A percentile compares a stretch with the other conserved stretches of the same genome.
phyloP scores from a whole-genome alignment of 768 basidiomycete species.

The Lactarius evosmus region DNA sequence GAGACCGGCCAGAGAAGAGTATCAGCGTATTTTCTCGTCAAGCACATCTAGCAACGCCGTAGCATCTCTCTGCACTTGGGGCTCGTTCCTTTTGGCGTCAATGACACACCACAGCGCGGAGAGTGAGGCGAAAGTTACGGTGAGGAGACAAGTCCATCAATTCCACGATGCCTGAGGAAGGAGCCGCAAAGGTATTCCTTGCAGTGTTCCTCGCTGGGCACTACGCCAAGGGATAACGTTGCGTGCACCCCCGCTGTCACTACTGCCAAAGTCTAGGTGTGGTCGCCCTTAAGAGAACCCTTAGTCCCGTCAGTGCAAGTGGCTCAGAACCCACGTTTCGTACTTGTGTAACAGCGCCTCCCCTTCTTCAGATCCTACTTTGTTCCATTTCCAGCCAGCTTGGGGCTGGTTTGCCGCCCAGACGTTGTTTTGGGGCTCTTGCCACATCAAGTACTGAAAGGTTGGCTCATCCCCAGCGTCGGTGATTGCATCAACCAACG shows the following conservation, averaged over 20 bases:
- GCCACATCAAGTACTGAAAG: too few relatives aligned
- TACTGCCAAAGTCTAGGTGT: neutral
- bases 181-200: neutral
- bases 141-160: neutral
- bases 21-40: neutral
- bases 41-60: neutral
- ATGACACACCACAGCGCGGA: neutral
- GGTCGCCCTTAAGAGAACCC: too few relatives aligned
- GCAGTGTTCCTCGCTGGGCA: too few relatives aligned
- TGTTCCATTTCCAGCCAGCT: too few relatives aligned
- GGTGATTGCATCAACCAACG: neutral
- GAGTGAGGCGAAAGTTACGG: neutral
- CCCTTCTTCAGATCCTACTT: too few relatives aligned
- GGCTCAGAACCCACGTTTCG: too few relatives aligned
- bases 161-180: neutral
- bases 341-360: too few relatives aligned
- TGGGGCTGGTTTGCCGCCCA: neutral
- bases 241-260: neutral
- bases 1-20: neutral
- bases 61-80: neutral
- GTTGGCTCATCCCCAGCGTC: too few relatives aligned
- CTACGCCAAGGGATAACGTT: neutral
- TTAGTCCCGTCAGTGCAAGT: neutral
- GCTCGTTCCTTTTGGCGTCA: neutral
- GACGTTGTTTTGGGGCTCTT: neutral